These are phyloP conservation scores for Solanum tarijense DNA, from an alignment of 257 asterid species.

Conservation along the genomic window DNA sequence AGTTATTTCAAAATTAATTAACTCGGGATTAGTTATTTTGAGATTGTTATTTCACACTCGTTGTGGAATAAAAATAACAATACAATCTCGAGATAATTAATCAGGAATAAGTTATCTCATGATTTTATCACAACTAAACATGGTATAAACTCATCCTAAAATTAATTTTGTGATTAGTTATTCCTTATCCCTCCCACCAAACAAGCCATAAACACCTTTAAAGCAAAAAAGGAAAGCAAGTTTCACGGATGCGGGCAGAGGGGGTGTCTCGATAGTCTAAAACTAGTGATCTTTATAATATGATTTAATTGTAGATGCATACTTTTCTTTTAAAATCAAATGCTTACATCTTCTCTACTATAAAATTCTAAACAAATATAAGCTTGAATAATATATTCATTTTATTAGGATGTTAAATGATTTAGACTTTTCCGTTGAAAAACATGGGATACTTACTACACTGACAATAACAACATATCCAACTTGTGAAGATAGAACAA, in stretches of 20 bases:
- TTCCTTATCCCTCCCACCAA: fast-evolving
- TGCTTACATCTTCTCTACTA: background rate
- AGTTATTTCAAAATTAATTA: too few species aligned
- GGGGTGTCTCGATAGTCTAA: too few species aligned
- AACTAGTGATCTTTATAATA: background rate
- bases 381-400: background rate
- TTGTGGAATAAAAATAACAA: background rate
- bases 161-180: background rate
- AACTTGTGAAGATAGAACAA: too few species aligned
- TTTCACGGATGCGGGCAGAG: too few species aligned
- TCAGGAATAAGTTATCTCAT: fast-evolving
- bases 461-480: background rate
- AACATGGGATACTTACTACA: background rate
- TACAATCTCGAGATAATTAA: too few species aligned
- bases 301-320: background rate
- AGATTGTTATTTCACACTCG: too few species aligned
- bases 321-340: background rate
- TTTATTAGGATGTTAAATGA: background rate
- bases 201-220: background rate
- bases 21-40: too few species aligned
- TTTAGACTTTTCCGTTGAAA: background rate
- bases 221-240: too few species aligned
- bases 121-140: too few species aligned
- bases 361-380: background rate
- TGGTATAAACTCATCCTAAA: background rate